Evolutionary conservation across 2,329 filamentous ascomycete genomes (phyloP).

Genomic region (Ceratocystis diversiconidia): DNA sequence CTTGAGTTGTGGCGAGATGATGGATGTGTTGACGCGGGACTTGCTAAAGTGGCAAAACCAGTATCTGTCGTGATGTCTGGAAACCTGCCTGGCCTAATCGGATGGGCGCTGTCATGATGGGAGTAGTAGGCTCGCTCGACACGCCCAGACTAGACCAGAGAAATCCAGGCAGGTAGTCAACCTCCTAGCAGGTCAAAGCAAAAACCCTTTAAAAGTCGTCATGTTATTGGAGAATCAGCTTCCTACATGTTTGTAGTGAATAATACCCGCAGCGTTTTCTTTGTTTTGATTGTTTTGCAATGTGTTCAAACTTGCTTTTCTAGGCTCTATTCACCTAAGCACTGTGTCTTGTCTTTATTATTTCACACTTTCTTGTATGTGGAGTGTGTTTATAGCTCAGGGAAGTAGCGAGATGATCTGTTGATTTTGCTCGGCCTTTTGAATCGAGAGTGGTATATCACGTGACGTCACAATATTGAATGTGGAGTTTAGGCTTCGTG

Average conservation of each 20-base stretch:
- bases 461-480: no score
- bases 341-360: neutral
- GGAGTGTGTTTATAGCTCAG: no score
- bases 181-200: neutral
- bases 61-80: conserved; percentile 30
- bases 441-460: no score
- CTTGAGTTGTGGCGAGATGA: conserved; percentile 73
- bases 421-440: no score
- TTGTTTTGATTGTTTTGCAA: neutral
- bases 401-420: no score
- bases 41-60: conserved; percentile 76
- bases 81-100: no score
- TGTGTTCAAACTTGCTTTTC: no score
- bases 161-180: neutral
- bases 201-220: neutral
- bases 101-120: no score
- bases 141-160: no score
- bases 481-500: neutral
- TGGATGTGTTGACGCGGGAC: conserved; percentile 69
- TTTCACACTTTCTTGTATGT: no score
- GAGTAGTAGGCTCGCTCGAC: no score
- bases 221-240: neutral
- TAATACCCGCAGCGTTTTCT: conserved; percentile 8
- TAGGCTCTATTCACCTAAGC: neutral
- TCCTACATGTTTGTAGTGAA: neutral